A percentile compares a stretch with the other conserved stretches of the same genome.
Evolutionary conservation across 257 asterid species (phyloP).

Genomic region (Striga asiatica): DNA sequence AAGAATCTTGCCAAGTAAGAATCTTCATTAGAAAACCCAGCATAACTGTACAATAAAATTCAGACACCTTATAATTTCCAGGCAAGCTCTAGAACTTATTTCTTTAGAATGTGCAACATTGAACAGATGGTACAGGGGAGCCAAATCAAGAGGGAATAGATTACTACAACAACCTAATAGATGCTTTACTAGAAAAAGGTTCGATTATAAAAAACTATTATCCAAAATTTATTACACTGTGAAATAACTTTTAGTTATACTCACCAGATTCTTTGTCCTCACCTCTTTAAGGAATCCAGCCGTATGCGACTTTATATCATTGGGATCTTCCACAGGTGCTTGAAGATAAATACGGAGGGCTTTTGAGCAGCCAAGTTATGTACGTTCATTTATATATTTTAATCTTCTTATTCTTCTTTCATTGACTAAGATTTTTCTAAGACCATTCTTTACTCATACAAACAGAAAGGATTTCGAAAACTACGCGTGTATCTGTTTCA

Average conservation of each 20-base stretch:
- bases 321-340: slow-evolving; percentile 86
- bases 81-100: too few species aligned
- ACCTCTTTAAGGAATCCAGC: slow-evolving; percentile 47
- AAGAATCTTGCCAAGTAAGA: slow-evolving; percentile 73
- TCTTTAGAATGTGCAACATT: neutral
- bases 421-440: too few species aligned
- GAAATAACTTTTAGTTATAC: neutral
- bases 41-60: too few species aligned
- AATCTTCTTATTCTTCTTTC: neutral
- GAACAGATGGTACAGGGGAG: slow-evolving; percentile 67
- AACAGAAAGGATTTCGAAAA: slow-evolving; percentile 61
- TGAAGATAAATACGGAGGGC: slow-evolving; percentile 60
- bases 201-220: neutral
- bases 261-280: neutral
- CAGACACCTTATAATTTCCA: too few species aligned
- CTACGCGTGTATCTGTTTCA: slow-evolving; percentile 63
- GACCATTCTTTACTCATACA: neutral
- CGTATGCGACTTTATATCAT: slow-evolving; percentile 67
- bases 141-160: slow-evolving; percentile 68
- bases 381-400: slow-evolving; percentile 23
- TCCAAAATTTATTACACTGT: neutral
- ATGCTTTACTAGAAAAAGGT: slow-evolving; percentile 65
- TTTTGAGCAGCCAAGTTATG: slow-evolving; percentile 49
- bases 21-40: too few species aligned
- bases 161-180: slow-evolving; percentile 64